Percentiles rank a stretch among this genome's conserved stretches.
phyloP scores from a whole-genome alignment of 805 yeast species.

The Metschnikowia orientalis region DNA sequence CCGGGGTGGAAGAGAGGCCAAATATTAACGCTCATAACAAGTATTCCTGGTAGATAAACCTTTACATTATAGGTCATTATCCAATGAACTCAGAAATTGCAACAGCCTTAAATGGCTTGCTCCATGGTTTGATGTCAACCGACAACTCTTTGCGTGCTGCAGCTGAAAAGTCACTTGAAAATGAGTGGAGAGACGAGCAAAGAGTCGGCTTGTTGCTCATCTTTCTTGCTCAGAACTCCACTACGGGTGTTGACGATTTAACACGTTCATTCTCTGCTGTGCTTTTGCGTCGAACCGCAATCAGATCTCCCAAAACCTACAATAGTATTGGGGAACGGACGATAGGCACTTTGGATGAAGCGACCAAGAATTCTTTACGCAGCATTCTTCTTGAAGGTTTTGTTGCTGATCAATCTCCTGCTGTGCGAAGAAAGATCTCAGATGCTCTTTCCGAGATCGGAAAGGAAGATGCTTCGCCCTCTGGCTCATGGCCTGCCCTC shows the following conservation, averaged over 20 bases:
- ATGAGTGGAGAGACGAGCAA: conserved; percentile 68
- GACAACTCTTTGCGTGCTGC: conserved; percentile 69
- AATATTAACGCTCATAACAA: too few species aligned
- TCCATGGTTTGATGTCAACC: conserved; percentile 64
- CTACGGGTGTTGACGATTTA: conserved; percentile 55
- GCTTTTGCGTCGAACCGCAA: conserved; percentile 79
- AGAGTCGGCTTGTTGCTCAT: conserved; percentile 67
- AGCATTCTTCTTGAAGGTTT: conserved; percentile 69
- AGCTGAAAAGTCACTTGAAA: conserved; percentile 72
- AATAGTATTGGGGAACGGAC: conserved; percentile 70
- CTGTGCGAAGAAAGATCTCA: conserved; percentile 84
- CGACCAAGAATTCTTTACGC: conserved; percentile 60
- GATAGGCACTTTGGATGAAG: conserved; percentile 61
- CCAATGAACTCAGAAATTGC: conserved; percentile 9
- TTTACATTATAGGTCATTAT: conserved; percentile 1
- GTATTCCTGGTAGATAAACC: too few species aligned
- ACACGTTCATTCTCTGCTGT: conserved; percentile 68
- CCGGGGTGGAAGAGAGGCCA: too few species aligned
- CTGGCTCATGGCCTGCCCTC: conserved; percentile 69
- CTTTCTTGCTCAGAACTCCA: conserved; percentile 78
- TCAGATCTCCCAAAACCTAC: conserved; percentile 67
- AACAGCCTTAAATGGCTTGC: conserved; percentile 12
- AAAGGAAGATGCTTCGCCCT: conserved; percentile 50
- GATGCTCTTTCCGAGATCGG: conserved; percentile 95
- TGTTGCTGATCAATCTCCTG: conserved; percentile 58